phyloP scores from a whole-genome alignment of 2,329 filamentous ascomycete genomes.

The Neospermospora avenae region DNA sequence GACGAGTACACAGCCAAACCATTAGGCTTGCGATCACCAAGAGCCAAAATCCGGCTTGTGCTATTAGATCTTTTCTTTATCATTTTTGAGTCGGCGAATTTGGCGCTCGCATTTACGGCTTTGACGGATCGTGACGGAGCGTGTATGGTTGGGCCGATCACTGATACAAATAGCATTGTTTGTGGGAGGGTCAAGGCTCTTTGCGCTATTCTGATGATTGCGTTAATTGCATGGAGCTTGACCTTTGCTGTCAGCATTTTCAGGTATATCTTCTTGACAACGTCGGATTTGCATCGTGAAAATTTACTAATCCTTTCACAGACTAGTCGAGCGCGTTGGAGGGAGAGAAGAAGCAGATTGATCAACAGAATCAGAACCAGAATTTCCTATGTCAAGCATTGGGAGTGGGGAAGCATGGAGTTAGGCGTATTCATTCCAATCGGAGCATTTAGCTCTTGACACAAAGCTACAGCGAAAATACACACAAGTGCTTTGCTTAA shows the following conservation, averaged over 20 bases:
- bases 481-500: background rate
- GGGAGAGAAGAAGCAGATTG: constrained; percentile 47
- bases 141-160: constrained; percentile 46
- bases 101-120: constrained; percentile 84
- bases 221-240: constrained; percentile 82
- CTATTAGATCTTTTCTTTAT: constrained; percentile 95
- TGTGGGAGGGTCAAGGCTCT: constrained; percentile 66
- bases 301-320: constrained; percentile 33
- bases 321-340: constrained; percentile 57
- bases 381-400: background rate
- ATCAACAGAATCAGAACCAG: background rate
- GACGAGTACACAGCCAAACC: constrained; percentile 97
- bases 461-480: constrained; percentile 7
- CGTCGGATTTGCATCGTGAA: too few relatives aligned
- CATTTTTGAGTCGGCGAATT: constrained; percentile 92
- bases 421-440: background rate
- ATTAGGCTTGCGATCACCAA: constrained; percentile 77
- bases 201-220: constrained; percentile 74
- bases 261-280: constrained; percentile 48
- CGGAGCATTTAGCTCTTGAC: background rate
- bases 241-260: constrained; percentile 87
- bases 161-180: constrained; percentile 43
- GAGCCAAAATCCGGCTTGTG: constrained; percentile 84
- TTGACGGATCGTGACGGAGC: constrained; percentile 61
- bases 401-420: background rate